Conservation (phyloP, 1,284 basidiomycete species). For the Rugosomyces carneus region DNA sequence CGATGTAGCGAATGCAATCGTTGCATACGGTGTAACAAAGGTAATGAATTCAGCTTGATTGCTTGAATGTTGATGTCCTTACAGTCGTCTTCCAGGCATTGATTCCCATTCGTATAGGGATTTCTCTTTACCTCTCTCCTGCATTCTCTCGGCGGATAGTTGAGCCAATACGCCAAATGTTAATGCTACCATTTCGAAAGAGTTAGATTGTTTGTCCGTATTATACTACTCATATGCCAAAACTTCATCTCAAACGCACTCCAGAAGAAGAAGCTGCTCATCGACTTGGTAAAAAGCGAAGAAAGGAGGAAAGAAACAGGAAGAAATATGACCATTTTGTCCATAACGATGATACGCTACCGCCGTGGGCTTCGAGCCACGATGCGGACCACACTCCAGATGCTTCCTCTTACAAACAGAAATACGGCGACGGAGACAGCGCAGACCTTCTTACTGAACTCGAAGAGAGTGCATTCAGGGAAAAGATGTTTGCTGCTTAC, state of each 20-base stretch:
- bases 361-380: conserved; percentile 37
- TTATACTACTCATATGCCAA: conserved; percentile 19
- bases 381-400: conserved; percentile 23
- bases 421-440: conserved; percentile 35
- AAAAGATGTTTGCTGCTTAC: conserved; percentile 64
- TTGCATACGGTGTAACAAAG: conserved; percentile 84
- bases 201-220: conserved; percentile 10
- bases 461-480: conserved; percentile 59
- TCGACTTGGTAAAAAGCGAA: conserved; percentile 43
- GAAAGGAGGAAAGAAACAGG: conserved; percentile 29
- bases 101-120: conserved; percentile 68
- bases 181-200: conserved; percentile 23
- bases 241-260: conserved; percentile 66
- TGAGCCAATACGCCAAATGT: conserved; percentile 42
- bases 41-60: conserved; percentile 30
- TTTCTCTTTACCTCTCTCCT: conserved; percentile 73
- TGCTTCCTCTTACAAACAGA: conserved; percentile 11
- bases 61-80: background rate
- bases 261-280: conserved; percentile 59
- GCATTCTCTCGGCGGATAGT: conserved; percentile 63
- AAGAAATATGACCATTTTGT: conserved; percentile 14
- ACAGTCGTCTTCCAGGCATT: conserved; percentile 54
- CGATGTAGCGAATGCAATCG: conserved; percentile 71
- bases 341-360: conserved; percentile 12
- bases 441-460: conserved; percentile 46